Percentiles rank a stretch among this genome's conserved stretches.
These are phyloP conservation scores for Cicer arietinum DNA, from an alignment of 306 rosid genomes.

Conservation along the genomic window DNA sequence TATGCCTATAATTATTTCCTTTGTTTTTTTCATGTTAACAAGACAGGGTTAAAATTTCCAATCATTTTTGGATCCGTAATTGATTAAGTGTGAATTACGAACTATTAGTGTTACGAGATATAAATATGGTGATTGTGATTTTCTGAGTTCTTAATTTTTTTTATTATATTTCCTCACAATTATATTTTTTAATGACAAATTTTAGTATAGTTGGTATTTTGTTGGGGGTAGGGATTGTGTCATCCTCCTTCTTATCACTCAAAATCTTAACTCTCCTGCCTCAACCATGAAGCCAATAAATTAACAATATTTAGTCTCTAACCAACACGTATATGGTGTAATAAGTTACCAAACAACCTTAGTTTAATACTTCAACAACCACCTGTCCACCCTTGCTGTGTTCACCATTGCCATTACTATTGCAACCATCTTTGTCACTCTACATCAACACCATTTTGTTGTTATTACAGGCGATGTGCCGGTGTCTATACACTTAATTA, in stretches of 20 bases:
- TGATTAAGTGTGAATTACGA: neutral
- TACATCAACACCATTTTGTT: slow-evolving; percentile 17
- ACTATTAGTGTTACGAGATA: slow-evolving; percentile 21
- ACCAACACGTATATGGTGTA: slow-evolving; percentile 13
- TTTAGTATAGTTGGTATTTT: neutral
- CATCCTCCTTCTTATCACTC: neutral
- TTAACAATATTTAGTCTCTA: neutral
- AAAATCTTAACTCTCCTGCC: neutral
- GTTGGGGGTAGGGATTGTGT: neutral
- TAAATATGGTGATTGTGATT: neutral
- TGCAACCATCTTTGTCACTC: slow-evolving; percentile 22
- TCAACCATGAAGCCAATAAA: neutral
- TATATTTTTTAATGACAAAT: neutral
- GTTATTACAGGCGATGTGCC: neutral
- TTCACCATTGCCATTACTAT: neutral
- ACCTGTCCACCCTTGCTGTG: neutral
- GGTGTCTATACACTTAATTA: neutral
- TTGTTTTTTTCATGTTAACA: slow-evolving; percentile 7
- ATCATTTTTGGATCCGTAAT: slow-evolving; percentile 13
- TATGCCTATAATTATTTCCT: slow-evolving; percentile 25
- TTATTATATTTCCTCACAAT: neutral
- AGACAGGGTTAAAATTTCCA: slow-evolving; percentile 12
- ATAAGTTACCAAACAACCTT: neutral
- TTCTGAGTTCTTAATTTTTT: neutral
- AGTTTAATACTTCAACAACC: slow-evolving; percentile 1